Evolutionary conservation across 345 rosid species (phyloP).

Genomic region (Eucalyptus regnans): DNA sequence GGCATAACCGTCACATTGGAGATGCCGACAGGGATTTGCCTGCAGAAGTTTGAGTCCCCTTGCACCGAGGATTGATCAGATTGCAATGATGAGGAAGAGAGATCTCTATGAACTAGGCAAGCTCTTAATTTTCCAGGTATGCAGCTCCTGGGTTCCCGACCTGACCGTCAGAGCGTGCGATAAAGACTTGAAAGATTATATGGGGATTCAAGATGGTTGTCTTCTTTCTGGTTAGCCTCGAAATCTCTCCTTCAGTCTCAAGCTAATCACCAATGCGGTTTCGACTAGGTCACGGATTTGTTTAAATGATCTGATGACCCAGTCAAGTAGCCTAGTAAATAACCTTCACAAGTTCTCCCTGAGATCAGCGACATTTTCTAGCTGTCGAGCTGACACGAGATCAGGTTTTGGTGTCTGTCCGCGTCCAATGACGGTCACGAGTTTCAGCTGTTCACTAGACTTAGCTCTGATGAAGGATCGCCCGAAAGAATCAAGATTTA

Average conservation of each 20-base stretch:
- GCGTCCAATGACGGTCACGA: background rate
- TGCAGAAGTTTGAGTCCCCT: background rate
- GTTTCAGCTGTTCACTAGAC: background rate
- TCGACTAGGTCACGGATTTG: background rate
- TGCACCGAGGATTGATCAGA: background rate
- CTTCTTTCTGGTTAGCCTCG: background rate
- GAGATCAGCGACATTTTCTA: background rate
- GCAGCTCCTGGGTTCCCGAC: background rate
- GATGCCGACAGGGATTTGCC: background rate
- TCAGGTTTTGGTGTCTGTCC: background rate
- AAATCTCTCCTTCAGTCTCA: background rate
- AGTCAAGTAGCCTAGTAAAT: background rate
- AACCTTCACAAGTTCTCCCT: background rate
- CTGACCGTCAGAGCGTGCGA: background rate
- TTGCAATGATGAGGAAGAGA: background rate
- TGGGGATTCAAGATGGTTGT: background rate
- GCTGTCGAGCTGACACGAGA: background rate
- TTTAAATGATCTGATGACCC: background rate
- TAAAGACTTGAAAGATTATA: background rate
- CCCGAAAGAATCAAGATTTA: background rate
- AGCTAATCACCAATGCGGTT: background rate
- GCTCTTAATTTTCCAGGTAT: background rate
- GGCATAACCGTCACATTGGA: background rate
- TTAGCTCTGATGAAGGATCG: background rate
- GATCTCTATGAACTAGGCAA: background rate